Evolutionary conservation across 306 rosid species (phyloP).

Genomic region (Leucaena leucocephala): DNA sequence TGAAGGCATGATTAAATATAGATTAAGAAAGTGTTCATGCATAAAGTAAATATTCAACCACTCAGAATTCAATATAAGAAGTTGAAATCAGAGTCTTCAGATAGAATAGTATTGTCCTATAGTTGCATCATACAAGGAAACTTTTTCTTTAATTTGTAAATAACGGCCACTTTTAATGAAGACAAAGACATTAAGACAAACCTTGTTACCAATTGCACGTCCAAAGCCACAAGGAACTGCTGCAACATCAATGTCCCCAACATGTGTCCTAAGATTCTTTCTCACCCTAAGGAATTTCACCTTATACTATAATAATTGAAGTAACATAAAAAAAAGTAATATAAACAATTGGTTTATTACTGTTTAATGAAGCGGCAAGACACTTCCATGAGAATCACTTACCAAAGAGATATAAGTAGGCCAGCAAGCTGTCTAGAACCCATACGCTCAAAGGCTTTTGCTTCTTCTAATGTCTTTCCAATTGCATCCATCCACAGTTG

Average conservation of each 20-base stretch:
- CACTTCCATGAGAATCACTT: conserved; percentile 40
- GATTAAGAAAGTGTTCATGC: neutral
- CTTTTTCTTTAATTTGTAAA: neutral
- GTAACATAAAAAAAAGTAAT: conserved; percentile 26
- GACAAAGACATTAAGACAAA: conserved; percentile 47
- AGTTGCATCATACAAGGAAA: conserved; percentile 9
- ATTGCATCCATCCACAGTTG: conserved; percentile 98
- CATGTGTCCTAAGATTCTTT: conserved; percentile 87
- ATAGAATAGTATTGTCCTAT: conserved; percentile 28
- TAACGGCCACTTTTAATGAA: conserved; percentile 1
- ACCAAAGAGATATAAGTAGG: conserved; percentile 98
- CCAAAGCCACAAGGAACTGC: conserved; percentile 99
- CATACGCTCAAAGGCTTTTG: conserved; percentile 90
- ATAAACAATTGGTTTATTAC: conserved; percentile 16
- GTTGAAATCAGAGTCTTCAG: conserved; percentile 16
- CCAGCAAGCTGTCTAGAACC: conserved; percentile 99
- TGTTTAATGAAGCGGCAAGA: conserved; percentile 18
- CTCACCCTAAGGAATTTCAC: conserved; percentile 73
- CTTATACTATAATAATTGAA: conserved; percentile 38
- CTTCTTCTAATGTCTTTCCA: conserved; percentile 93
- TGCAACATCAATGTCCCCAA: conserved; percentile 93
- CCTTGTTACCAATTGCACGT: conserved; percentile 98
- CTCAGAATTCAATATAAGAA: conserved; percentile 17
- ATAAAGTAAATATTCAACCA: conserved; percentile 17
- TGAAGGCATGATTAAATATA: neutral